These are phyloP conservation scores for Leccinum griseonigrum DNA, from an alignment of 1,284 basidiomycete species.

Conservation along the genomic window DNA sequence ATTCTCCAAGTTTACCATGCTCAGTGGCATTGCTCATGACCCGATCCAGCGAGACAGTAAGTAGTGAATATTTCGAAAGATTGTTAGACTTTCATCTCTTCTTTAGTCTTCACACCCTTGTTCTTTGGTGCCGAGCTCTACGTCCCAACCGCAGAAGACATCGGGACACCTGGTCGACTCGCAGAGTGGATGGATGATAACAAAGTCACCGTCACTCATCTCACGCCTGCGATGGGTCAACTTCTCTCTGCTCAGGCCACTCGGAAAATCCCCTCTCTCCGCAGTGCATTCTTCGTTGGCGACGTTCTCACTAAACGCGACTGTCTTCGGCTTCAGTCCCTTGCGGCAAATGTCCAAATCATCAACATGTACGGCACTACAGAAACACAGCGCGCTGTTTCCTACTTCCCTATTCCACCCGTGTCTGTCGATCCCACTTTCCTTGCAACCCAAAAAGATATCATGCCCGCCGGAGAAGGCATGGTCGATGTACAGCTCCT, in stretches of 20 bases:
- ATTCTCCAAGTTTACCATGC: conserved; percentile 93
- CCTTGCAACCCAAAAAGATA: conserved; percentile 93
- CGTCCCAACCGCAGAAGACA: conserved; percentile 96
- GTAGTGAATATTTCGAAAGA: conserved; percentile 33
- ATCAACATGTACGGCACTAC: conserved; percentile 99
- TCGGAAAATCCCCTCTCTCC: conserved; percentile 82
- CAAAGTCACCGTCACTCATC: conserved; percentile 89
- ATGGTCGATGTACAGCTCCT: conserved; percentile 99
- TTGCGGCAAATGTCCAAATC: conserved; percentile 91
- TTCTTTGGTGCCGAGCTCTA: conserved; percentile 97
- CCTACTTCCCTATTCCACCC: conserved; percentile 93
- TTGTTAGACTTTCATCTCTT: conserved; percentile 7
- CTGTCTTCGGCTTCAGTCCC: conserved; percentile 91
- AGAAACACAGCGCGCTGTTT: conserved; percentile 98
- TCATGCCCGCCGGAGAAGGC: conserved; percentile 96
- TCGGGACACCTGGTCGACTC: conserved; percentile 93
- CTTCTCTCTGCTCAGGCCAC: conserved; percentile 96
- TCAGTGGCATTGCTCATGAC: conserved; percentile 98
- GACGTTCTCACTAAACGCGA: conserved; percentile 99
- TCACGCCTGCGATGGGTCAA: conserved; percentile 99
- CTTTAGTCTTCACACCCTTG: conserved; percentile 92
- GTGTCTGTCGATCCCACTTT: conserved; percentile 86
- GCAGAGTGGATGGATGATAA: conserved; percentile 99
- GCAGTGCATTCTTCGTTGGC: conserved; percentile 98
- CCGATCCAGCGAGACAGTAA: conserved; percentile 98